Percentiles rank a stretch among this genome's conserved stretches.
phyloP scores from a whole-genome alignment of 1,139 yeast genomes.

The Suhomyces bokatorum region DNA sequence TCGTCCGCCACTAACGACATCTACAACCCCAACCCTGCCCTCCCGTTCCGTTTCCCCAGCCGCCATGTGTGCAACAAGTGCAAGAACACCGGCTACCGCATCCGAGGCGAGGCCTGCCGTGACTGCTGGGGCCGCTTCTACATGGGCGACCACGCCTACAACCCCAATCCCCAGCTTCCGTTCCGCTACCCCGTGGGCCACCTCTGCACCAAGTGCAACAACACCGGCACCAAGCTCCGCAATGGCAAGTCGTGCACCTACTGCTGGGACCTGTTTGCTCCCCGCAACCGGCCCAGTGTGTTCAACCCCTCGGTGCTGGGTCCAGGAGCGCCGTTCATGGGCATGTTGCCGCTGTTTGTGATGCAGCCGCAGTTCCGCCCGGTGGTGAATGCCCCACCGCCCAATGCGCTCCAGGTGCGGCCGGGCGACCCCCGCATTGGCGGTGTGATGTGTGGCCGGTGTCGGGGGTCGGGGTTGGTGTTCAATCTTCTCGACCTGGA shows the following conservation, averaged over 20 bases:
- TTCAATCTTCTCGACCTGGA: constrained; percentile 53
- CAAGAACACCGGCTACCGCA: constrained; percentile 40
- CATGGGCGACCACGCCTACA: constrained; percentile 32
- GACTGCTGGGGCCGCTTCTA: constrained; percentile 40
- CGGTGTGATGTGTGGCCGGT: constrained; percentile 74
- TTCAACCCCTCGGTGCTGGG: constrained; percentile 4
- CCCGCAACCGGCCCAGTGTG: constrained; percentile 33
- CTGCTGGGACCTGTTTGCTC: constrained; percentile 71
- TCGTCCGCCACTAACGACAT: constrained; percentile 5
- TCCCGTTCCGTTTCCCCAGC: constrained; percentile 58
- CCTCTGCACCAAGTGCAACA: constrained; percentile 68
- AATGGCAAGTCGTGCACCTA: constrained; percentile 67
- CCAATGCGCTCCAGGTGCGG: constrained; percentile 43
- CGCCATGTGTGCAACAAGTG: constrained; percentile 42
- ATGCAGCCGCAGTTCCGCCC: too few species aligned
- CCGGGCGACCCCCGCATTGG: constrained; percentile 90
- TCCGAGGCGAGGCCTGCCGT: constrained; percentile 32
- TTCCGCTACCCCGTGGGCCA: constrained; percentile 60
- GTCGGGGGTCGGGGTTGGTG: constrained; percentile 69
- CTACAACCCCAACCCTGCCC: constrained; percentile 22
- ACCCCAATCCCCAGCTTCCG: constrained; percentile 41
- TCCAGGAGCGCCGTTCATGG: constrained; percentile 6
- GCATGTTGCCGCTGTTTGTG: not conserved
- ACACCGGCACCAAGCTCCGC: constrained; percentile 68
- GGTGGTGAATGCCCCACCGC: too few species aligned